These are phyloP conservation scores for Thalassiosira profunda DNA, from an alignment of 108 stramenopile species.

Conservation along the genomic window DNA sequence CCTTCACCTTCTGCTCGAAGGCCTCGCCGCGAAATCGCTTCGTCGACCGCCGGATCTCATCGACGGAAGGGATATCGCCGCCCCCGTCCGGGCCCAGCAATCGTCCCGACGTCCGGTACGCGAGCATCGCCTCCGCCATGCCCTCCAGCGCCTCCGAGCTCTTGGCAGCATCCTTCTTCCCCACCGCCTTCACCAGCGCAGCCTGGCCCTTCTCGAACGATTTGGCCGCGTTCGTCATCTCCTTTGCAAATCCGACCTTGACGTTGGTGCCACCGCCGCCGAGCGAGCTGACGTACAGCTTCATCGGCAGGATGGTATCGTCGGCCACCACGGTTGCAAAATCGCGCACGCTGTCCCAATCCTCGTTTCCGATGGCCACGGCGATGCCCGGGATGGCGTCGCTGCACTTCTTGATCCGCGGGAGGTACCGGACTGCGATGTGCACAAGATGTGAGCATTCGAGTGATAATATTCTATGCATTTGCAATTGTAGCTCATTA, in stretches of 20 bases:
- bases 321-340: slow-evolving; percentile 83
- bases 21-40: slow-evolving; percentile 62
- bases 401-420: slow-evolving; percentile 81
- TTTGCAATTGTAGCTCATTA: too few relatives aligned
- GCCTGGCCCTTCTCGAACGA: slow-evolving; percentile 74
- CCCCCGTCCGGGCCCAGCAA: slow-evolving; percentile 84
- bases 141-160: slow-evolving; percentile 61
- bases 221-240: slow-evolving; percentile 67
- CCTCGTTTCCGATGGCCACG: slow-evolving; percentile 53
- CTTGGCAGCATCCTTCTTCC: slow-evolving; percentile 68
- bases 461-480: slow-evolving; percentile 84
- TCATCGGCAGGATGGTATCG: slow-evolving; percentile 86
- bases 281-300: slow-evolving; percentile 77
- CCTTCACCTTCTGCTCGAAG: slow-evolving; percentile 75
- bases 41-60: slow-evolving; percentile 79
- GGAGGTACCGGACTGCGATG: slow-evolving; percentile 83
- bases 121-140: slow-evolving; percentile 61
- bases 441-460: too few relatives aligned
- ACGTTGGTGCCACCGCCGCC: slow-evolving; percentile 81
- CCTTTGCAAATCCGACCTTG: slow-evolving; percentile 76
- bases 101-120: slow-evolving; percentile 68
- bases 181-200: slow-evolving; percentile 59
- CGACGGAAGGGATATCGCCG: slow-evolving; percentile 88
- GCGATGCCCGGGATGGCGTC: slow-evolving; percentile 77
- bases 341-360: slow-evolving; percentile 68